phyloP scores from a whole-genome alignment of 768 basidiomycete species.

The Collybia sordida region DNA sequence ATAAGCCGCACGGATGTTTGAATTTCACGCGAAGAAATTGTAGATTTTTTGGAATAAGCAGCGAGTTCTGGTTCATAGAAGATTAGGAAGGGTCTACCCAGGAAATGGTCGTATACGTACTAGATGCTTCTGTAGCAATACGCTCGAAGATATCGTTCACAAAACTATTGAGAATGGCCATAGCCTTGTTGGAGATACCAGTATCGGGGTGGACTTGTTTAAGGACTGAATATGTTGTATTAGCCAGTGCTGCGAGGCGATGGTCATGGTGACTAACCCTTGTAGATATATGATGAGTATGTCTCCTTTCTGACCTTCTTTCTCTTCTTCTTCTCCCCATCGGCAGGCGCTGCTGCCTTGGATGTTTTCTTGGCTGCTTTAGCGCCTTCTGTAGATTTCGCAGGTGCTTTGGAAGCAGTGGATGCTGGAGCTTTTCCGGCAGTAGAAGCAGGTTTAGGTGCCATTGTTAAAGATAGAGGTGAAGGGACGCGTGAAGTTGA shows the following conservation, averaged over 20 bases:
- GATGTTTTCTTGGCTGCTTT: constrained; percentile 83
- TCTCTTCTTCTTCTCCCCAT: constrained; percentile 85
- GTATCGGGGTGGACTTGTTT: constrained; percentile 99
- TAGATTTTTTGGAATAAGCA: constrained; percentile 98
- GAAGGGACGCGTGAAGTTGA: constrained; percentile 19
- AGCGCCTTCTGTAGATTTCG: constrained; percentile 56
- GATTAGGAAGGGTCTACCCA: constrained; percentile 5
- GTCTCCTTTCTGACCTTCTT: constrained; percentile 90
- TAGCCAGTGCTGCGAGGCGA: not conserved
- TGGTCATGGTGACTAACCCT: constrained; percentile 48
- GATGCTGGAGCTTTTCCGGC: constrained; percentile 78
- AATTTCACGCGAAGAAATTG: constrained; percentile 97
- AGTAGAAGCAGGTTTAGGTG: constrained; percentile 78
- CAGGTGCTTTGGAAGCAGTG: constrained; percentile 70
- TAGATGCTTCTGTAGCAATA: constrained; percentile 86
- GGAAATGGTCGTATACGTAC: constrained; percentile 43
- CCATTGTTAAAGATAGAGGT: constrained; percentile 48
- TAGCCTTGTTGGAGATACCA: constrained; percentile 97
- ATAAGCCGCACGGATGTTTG: constrained; percentile 95
- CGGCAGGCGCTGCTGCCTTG: constrained; percentile 51
- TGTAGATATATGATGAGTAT: constrained; percentile 94
- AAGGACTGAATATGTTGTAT: constrained; percentile 53
- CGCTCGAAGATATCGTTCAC: constrained; percentile 96
- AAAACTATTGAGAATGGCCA: constrained; percentile 90
- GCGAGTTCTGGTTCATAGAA: constrained; percentile 70